Evolutionary conservation across 2,329 filamentous ascomycete species (phyloP), one percentile per base, ranked within the genome.

Genomic region (Hypoxylon sp.): DNA sequence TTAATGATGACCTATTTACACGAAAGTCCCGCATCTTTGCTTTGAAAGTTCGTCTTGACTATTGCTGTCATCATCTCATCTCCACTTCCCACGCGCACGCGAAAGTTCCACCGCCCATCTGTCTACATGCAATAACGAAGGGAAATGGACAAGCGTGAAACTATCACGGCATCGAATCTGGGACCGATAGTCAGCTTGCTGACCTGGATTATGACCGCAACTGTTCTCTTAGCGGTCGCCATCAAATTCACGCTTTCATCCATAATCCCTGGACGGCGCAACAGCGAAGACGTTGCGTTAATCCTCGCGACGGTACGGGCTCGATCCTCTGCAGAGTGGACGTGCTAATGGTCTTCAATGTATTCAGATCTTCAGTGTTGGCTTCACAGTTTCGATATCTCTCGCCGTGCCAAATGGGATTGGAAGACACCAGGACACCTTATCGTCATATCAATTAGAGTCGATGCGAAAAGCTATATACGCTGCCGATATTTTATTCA

Each of bases 341-440:
- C 41, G 38, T 32, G 30, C 35, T 49, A 31, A 55, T 52, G n/a
- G n/a, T n/a, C n/a, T 12, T 20, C 27, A n/a, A 21, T 26, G 29
- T 15, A 38, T 31, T 11, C 15, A 58, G 55, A 36, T 15, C 23
- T 55, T 59, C 23, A 50, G 51, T 25, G 50, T 55, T 26, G 51
- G 47, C 12, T 55, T 59, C 48, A 50, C 55, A 2, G 23, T 59
- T 23, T 30, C 47, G 8, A 42, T 59, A 34, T 55, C 55, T 13
- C 12, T 55, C 36, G 55, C 55, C n/a, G 48, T 55, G 27, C 23
- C 51, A 17, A 58, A 59, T 30, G 55, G 55, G 15, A 36, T 59
- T 19, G 55, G 51, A 3, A 52, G 20, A 47, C 51, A 59, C 21
- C 29, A 50, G 17, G 30, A 47, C 9, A 36, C 43, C 11, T 34